These are phyloP conservation scores for Phytophthora parvispora DNA, from an alignment of 352 stramenopile genomes.

Conservation along the genomic window DNA sequence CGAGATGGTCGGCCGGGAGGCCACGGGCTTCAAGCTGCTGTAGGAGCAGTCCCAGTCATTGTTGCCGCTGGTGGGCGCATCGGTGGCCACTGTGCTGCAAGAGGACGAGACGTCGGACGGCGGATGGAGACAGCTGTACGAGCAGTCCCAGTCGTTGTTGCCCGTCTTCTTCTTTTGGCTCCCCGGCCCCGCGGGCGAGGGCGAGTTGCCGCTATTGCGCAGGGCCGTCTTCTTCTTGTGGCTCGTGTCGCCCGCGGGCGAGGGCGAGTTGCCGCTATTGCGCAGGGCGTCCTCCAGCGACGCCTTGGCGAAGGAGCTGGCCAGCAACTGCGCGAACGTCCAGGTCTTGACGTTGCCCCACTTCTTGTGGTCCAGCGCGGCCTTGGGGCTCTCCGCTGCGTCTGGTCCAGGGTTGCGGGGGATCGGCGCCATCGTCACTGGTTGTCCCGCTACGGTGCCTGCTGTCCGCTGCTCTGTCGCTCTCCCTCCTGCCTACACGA, in stretches of 20 bases:
- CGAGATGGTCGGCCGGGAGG: constrained; percentile 39
- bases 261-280: constrained; percentile 20
- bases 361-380: constrained; percentile 31
- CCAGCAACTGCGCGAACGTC: constrained; percentile 76
- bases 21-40: constrained; percentile 22
- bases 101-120: not conserved
- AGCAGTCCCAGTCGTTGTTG: constrained; percentile 58
- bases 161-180: constrained; percentile 6
- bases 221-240: too few relatives aligned
- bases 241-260: not conserved
- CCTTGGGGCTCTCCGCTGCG: constrained; percentile 17
- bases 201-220: constrained; percentile 20
- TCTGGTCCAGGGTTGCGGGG: not conserved
- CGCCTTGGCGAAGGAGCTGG: constrained; percentile 74
- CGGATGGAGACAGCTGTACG: constrained; percentile 39
- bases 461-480: not conserved
- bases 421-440: constrained; percentile 28
- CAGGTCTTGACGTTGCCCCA: constrained; percentile 83
- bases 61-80: constrained; percentile 7
- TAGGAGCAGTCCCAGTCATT: constrained; percentile 57
- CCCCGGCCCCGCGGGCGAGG: not conserved
- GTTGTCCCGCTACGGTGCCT: too few relatives aligned
- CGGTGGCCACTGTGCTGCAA: too few relatives aligned
- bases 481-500: constrained; percentile 17
- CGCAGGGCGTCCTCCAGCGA: constrained; percentile 46